Conservation (phyloP, 352 stramenopile genomes). For the Globisporangium iwayamae region DNA sequence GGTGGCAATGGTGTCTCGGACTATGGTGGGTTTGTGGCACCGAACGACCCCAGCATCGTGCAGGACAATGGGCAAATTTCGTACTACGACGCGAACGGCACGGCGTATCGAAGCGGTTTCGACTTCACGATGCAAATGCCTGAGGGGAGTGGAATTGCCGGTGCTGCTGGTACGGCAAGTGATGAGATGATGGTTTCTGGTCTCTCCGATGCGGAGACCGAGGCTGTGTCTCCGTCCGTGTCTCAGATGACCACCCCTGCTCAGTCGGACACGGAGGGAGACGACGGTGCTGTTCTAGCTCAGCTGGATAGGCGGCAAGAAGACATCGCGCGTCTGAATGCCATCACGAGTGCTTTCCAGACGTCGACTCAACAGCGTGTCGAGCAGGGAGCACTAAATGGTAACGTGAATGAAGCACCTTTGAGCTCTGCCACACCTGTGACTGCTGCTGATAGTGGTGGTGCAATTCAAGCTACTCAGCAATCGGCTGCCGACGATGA, state of each 20-base stretch:
- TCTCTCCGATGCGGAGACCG: constrained; percentile 58
- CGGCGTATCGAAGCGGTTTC: constrained; percentile 53
- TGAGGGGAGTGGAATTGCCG: neutral
- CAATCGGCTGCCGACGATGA: neutral
- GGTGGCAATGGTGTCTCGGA: constrained; percentile 1
- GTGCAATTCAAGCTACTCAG: neutral
- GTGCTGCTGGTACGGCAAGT: neutral
- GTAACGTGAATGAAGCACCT: neutral
- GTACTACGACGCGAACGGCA: constrained; percentile 67
- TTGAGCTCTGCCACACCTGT: neutral
- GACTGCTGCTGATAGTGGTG: neutral
- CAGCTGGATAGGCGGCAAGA: constrained; percentile 26
- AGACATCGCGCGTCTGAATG: constrained; percentile 26
- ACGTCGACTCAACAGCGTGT: neutral
- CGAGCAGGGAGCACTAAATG: neutral
- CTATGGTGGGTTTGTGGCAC: constrained; percentile 42
- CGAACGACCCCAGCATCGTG: constrained; percentile 49
- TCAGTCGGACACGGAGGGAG: constrained; percentile 61
- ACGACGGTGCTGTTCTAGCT: constrained; percentile 25
- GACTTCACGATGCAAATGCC: constrained; percentile 40
- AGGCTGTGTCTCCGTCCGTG: constrained; percentile 48
- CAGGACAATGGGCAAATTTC: constrained; percentile 41
- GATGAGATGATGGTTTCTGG: constrained; percentile 9
- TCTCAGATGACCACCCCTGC: constrained; percentile 68
- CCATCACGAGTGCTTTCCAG: constrained; percentile 27